Percentiles rank a stretch among this genome's conserved stretches.
These are phyloP conservation scores for Pichia exigua DNA, from an alignment of 805 yeast genomes.

Conservation along the genomic window DNA sequence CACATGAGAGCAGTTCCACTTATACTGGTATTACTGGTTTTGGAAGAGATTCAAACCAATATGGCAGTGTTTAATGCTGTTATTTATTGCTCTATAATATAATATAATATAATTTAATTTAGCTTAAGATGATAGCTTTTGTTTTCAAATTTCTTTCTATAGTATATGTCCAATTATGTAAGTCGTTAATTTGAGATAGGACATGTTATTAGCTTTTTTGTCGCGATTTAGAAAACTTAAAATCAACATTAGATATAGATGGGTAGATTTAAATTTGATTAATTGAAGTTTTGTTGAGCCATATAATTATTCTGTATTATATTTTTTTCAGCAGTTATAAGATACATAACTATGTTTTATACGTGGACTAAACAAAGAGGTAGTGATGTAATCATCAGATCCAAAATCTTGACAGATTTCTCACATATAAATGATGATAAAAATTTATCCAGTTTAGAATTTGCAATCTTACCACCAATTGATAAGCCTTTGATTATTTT, in stretches of 20 bases:
- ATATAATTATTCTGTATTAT: too few species aligned
- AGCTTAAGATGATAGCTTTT: too few species aligned
- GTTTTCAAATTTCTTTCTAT: too few species aligned
- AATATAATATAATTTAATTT: too few species aligned
- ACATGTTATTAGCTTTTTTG: too few species aligned
- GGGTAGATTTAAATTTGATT: too few species aligned
- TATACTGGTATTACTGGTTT: conserved; percentile 30
- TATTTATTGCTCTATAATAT: not conserved
- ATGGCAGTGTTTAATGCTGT: conserved; percentile 27
- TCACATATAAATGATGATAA: not conserved
- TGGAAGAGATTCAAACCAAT: conserved; percentile 28
- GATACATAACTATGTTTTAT: not conserved
- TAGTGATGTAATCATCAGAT: not conserved
- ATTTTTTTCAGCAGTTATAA: too few species aligned
- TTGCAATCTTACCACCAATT: not conserved
- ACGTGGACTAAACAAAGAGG: not conserved
- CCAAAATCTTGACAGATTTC: not conserved
- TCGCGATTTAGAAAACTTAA: too few species aligned
- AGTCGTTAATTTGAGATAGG: too few species aligned
- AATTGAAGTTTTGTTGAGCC: too few species aligned
- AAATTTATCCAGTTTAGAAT: not conserved
- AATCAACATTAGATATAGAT: too few species aligned
- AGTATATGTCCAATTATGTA: too few species aligned
- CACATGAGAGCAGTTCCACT: conserved; percentile 30
- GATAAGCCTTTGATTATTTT: not conserved